Base-by-base conservation (phyloP, 1,139 yeast species). In the Blastobotrys malaysiensis region DNA sequence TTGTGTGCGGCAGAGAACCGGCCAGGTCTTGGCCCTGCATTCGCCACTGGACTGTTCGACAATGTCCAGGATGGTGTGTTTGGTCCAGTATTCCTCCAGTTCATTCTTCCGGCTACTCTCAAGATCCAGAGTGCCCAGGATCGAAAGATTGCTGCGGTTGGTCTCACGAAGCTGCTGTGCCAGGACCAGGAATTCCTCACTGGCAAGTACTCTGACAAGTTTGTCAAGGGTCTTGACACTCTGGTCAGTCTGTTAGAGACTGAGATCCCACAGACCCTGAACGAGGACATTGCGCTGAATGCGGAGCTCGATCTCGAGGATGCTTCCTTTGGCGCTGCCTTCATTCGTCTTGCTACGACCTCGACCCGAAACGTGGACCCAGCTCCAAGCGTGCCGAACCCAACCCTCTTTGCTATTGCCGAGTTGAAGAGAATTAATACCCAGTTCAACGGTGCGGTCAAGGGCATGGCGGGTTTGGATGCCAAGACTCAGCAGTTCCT, bases 241-340 rank as follows among this genome's bases (percentile, higher is more conserved):
- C 67, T 87, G 43, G 70, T 82, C 6, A 75, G 76, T 54, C 72
- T 86, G 27, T 59, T 69, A 57, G 56, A 67, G 57, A 57, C 73
- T 58, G 59, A 73, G 68, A 55, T 71, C 65, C 68, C 72, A 2
- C 62, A 61, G 36, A 57, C 63, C 9, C 39, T 59, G 43, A 52
- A 50, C 9, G 65, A 62, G 21, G 58, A 53, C 4, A 57, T 53
- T 3, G 55, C 65, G 22, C 69, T 66, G 14, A 76, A 70, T 46
- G 58, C 65, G 16, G 69, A 73, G 14, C 61, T 76, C 46, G 88
- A 83, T 53, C 68, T 81, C 45, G 90, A 84, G 57, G 88, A 84
- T 48, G 69, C 80, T 24, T 77, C 95, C 1, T 93, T 90, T 71
- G 98, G 98, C 1, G 85, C 97, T 0, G 82, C 84, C 51, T 93